These are phyloP conservation scores for Penicillium sp. DNA, from an alignment of 2,329 filamentous ascomycete species.

Conservation along the genomic window DNA sequence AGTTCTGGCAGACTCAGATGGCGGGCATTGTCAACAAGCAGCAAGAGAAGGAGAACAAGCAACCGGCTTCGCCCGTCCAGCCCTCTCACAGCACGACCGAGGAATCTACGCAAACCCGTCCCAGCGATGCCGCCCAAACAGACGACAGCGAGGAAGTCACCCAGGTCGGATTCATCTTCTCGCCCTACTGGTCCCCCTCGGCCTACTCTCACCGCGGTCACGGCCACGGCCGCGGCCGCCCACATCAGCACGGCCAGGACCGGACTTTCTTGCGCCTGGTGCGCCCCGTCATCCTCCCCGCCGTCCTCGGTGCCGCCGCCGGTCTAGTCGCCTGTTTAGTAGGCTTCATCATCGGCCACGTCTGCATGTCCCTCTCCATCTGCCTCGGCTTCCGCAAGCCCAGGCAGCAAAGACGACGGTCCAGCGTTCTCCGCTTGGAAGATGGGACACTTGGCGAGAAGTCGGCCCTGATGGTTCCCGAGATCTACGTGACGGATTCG, in stretches of 20 bases:
- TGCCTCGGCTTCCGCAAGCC: slow-evolving; percentile 13
- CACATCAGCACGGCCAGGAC: slow-evolving; percentile 18
- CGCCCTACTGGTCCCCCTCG: slow-evolving; percentile 16
- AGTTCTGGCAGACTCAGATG: slow-evolving; percentile 27
- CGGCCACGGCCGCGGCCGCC: slow-evolving; percentile 24
- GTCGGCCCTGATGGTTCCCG: slow-evolving; percentile 9
- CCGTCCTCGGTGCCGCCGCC: slow-evolving; percentile 39
- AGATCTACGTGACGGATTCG: slow-evolving; percentile 8
- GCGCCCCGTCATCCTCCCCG: slow-evolving; percentile 42
- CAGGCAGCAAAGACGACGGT: not conserved
- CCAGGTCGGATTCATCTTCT: slow-evolving; percentile 20
- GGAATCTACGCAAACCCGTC: not conserved
- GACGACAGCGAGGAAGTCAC: slow-evolving; percentile 5
- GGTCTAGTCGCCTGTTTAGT: slow-evolving; percentile 41
- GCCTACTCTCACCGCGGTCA: slow-evolving; percentile 24
- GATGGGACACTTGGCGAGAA: slow-evolving; percentile 21
- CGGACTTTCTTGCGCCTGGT: slow-evolving; percentile 30
- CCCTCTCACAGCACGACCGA: not conserved
- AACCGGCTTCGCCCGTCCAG: not conserved
- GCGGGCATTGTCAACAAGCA: slow-evolving; percentile 21
- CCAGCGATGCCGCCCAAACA: not conserved
- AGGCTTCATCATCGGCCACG: slow-evolving; percentile 39
- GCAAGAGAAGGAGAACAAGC: slow-evolving; percentile 8
- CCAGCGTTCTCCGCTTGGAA: slow-evolving; percentile 7
- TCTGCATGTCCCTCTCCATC: slow-evolving; percentile 17